Conservation (phyloP, 495 filamentous ascomycete genomes). For the Rhypophila decipiens region DNA sequence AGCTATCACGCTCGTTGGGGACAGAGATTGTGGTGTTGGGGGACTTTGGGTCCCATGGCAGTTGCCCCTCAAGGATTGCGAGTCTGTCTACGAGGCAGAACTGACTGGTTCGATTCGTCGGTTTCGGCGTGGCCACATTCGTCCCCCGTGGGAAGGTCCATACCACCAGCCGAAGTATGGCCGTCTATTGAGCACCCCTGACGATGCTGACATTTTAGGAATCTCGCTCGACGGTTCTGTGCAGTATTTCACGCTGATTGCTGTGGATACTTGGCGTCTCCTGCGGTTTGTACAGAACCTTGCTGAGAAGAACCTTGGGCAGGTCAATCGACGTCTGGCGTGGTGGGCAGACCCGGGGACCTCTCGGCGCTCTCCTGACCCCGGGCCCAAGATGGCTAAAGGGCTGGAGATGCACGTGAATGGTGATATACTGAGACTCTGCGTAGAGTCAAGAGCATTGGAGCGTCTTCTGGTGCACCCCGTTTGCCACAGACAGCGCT, state of each 20-base stretch:
- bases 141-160: slow-evolving; percentile 36
- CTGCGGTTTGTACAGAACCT: slow-evolving; percentile 59
- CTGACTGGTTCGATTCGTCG: slow-evolving; percentile 43
- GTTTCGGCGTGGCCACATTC: slow-evolving; percentile 37
- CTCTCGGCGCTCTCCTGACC: too few species aligned
- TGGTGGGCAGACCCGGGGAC: slow-evolving; percentile 1
- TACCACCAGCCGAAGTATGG: slow-evolving; percentile 20
- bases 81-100: slow-evolving; percentile 44
- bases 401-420: slow-evolving; percentile 55
- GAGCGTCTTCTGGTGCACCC: slow-evolving; percentile 34
- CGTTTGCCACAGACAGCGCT: slow-evolving; percentile 17
- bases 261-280: slow-evolving; percentile 49
- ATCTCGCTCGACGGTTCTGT: slow-evolving; percentile 60
- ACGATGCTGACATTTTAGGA: slow-evolving; percentile 49
- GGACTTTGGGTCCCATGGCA: slow-evolving; percentile 45
- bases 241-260: slow-evolving; percentile 53
- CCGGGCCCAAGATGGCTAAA: slow-evolving; percentile 20
- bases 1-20: slow-evolving; percentile 37
- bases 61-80: slow-evolving; percentile 33
- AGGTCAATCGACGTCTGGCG: slow-evolving; percentile 16
- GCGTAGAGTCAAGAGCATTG: slow-evolving; percentile 42
- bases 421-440: slow-evolving; percentile 56
- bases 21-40: slow-evolving; percentile 39
- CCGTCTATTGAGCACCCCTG: slow-evolving; percentile 17
- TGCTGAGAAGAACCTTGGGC: slow-evolving; percentile 27